Evolutionary conservation across 495 filamentous ascomycete genomes (phyloP), one percentile per base, ranked within the genome.

Genomic region (Annulohypoxylon bovei): DNA sequence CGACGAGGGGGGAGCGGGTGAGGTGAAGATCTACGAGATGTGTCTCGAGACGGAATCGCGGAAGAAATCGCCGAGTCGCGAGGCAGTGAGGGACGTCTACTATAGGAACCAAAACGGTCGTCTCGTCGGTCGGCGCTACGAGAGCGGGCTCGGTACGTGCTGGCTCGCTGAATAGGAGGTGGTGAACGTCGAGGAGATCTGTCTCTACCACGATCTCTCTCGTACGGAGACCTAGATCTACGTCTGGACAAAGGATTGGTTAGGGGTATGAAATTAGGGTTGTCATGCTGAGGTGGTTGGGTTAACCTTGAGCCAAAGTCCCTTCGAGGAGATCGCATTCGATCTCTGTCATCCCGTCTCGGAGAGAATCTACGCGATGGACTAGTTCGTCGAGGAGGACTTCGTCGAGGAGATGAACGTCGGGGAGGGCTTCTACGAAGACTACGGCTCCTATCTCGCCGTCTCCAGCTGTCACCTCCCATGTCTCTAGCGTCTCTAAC

Each of bases 201-300:
- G 5, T 81, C 79, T 50, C 77, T 71, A 8, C 52, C 61, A 44
- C 82, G 79, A 50, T 85, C 83, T 73, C 82, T 77, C 16, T 81
- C 76, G 52, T 77, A 78, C 0, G 83, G 82, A 23, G 82, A 84
- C 33, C 82, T 81, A n/a, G 82, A 84, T 70, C 83, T 76, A 59
- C 82, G 76, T 71, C 81, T 83, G 68, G 56, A 55, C 27, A 63
- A 57, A 67, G 69, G 52, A 69, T 14, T 66, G 65, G 65, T 72
- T 71, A 75, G 70, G 73, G 73, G 73, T 16, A 72, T 69, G 59
- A 8, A 28, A 47, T 77, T 75, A 52, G 67, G 70, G 32, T 68
- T 72, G 55, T 62, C 37, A 59, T 42, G 39, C 16, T 65, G 67
- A 65, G 64, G 57, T 62, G 71, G 59, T 70, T 65, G 69, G 59